Percentiles rank a stretch among this genome's conserved stretches.
phyloP scores from a whole-genome alignment of 495 filamentous ascomycete genomes.

The Podospora bellae-mahoneyi region DNA sequence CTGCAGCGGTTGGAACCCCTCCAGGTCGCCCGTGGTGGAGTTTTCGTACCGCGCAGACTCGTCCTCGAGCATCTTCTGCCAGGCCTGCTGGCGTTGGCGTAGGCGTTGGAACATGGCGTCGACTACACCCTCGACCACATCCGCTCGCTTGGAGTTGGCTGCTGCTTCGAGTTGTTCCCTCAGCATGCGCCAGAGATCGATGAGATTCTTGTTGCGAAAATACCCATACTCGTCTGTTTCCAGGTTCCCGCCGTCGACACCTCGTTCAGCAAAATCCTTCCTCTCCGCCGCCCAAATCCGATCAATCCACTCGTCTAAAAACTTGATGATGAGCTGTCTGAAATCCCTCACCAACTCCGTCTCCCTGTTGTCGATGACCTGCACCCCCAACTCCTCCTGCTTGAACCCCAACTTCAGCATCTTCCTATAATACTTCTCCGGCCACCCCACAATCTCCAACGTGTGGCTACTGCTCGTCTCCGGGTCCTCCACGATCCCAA shows the following conservation, averaged over 20 bases:
- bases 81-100: slow-evolving; percentile 71
- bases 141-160: slow-evolving; percentile 71
- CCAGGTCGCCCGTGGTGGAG: slow-evolving; percentile 60
- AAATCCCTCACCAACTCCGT: slow-evolving; percentile 89
- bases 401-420: slow-evolving; percentile 84
- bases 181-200: slow-evolving; percentile 97
- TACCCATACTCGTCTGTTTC: slow-evolving; percentile 82
- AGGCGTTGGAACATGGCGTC: slow-evolving; percentile 90
- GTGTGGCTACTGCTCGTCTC: slow-evolving; percentile 73
- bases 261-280: slow-evolving; percentile 72
- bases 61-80: slow-evolving; percentile 85
- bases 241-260: slow-evolving; percentile 65
- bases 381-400: slow-evolving; percentile 68
- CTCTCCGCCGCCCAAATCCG: slow-evolving; percentile 77
- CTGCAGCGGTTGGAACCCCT: slow-evolving; percentile 76
- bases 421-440: slow-evolving; percentile 90
- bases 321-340: slow-evolving; percentile 87
- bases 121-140: slow-evolving; percentile 88
- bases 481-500: slow-evolving; percentile 74
- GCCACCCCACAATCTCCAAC: slow-evolving; percentile 90
- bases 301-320: slow-evolving; percentile 96
- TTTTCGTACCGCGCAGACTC: slow-evolving; percentile 69
- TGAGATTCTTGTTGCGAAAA: slow-evolving; percentile 83
- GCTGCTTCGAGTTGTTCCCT: slow-evolving; percentile 83
- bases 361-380: slow-evolving; percentile 83